Evolutionary conservation across 2,329 filamentous ascomycete genomes (phyloP), one percentile per base, ranked within the genome.

Genomic region (Penicillium sp.): DNA sequence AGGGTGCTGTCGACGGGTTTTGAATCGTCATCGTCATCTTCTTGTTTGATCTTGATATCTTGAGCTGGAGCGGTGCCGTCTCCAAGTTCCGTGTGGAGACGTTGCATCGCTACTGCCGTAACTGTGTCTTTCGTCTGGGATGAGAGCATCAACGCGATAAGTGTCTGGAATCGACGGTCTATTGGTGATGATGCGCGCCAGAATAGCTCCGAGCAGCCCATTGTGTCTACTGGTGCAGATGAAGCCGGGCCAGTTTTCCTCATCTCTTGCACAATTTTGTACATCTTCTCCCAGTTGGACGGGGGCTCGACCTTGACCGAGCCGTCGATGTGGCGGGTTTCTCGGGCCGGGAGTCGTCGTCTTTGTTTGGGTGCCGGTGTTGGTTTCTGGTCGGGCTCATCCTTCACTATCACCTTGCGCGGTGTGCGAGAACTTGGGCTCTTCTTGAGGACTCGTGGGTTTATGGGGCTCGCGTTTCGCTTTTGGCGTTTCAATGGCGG

Each of bases 91-190:
- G 85, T 85, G 74, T 95, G 89, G 58, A 97, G 79, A 22, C 85
- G 83, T 66, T 81, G 82, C 87, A 97, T 96, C 7, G 89, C 91
- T 14, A 85, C 88, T 0, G 91, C 89, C 24, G 89, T 96, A 55
- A 93, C 89, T 1, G 91, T 94, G 74, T 97, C 92, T 72, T 96
- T 96, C 10, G 92, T 97, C 78, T 97, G 92, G 48, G 88, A 91
- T 35, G 89, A 93, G 34, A 97, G 82, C 92, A 97, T 96, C 60
- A 97, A 80, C 14, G 92, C 85, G 38, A 96, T 81, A 31, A 97
- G 83, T 3, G 90, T 96, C 68, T 97, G 92, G 66, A 95, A 92
- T 7, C 92, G 84, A 70, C 86, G 85, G 68, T 88, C 83, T 53
- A 78, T 72, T 1, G 75, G 75, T 18, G 72, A 71, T 1, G 76